Percentiles rank a stretch among this genome's conserved stretches.
Evolutionary conservation across 106 monocot genomes (phyloP).

Genomic region (Iris macrosiphon): DNA sequence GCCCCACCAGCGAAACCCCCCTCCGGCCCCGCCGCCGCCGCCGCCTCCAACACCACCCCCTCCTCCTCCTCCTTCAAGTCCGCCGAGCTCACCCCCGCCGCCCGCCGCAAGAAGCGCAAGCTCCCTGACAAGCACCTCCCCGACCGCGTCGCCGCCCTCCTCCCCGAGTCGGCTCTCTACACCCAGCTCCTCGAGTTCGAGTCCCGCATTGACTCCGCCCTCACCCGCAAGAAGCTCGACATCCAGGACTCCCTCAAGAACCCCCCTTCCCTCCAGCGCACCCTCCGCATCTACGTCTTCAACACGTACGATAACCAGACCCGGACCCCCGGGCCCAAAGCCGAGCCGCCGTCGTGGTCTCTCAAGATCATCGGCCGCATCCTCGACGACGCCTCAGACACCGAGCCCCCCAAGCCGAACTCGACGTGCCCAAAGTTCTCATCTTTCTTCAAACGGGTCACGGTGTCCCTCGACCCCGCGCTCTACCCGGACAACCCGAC

Average conservation of each 20-base stretch:
- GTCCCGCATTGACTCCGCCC: conserved; percentile 74
- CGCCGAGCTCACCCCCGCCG: conserved; percentile 78
- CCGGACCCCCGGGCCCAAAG: conserved; percentile 19
- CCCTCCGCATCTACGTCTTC: conserved; percentile 86
- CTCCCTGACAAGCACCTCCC: conserved; percentile 91
- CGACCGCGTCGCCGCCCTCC: conserved; percentile 84
- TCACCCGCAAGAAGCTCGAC: conserved; percentile 83
- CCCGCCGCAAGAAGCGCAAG: conserved; percentile 88
- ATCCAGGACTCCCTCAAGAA: conserved; percentile 80
- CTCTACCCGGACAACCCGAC: conserved; percentile 84
- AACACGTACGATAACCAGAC: conserved; percentile 80
- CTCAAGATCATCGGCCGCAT: conserved; percentile 79
- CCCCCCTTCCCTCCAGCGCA: conserved; percentile 75
- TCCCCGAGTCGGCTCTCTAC: conserved; percentile 91
- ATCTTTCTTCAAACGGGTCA: conserved; percentile 74
- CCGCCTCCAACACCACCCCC: neutral
- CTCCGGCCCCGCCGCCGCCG: conserved; percentile 7
- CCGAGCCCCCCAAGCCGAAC: conserved; percentile 56
- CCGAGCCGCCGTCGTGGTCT: conserved; percentile 85
- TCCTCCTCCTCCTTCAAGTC: conserved; percentile 26
- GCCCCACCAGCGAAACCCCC: conserved; percentile 47
- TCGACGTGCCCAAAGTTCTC: conserved; percentile 84
- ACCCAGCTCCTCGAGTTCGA: conserved; percentile 96
- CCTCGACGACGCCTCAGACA: conserved; percentile 61
- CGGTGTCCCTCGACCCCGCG: conserved; percentile 51